These are phyloP conservation scores for Ilyonectria sp. DNA, from an alignment of 2,329 filamentous ascomycete genomes.

Conservation along the genomic window DNA sequence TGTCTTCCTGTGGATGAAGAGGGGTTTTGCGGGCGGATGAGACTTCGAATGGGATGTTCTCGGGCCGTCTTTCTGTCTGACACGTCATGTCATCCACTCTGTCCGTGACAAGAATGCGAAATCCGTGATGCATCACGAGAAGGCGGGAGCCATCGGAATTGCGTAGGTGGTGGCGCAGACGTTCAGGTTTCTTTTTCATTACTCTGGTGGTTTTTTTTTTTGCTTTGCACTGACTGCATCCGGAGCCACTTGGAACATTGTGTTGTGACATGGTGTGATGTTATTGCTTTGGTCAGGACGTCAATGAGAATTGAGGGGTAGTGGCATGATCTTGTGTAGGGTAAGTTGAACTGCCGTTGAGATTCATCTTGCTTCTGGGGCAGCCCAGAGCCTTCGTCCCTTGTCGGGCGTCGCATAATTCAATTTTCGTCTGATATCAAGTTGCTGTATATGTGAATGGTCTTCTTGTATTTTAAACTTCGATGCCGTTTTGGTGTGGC, in stretches of 20 bases:
- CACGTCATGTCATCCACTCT: constrained; percentile 31
- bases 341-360: background rate
- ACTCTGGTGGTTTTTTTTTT: background rate
- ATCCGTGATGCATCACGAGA: constrained; percentile 20
- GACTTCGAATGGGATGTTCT: background rate
- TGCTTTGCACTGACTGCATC: background rate
- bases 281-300: background rate
- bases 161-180: background rate
- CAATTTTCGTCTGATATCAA: too few relatives aligned
- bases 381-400: background rate
- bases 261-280: constrained; percentile 1
- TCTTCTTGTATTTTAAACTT: background rate
- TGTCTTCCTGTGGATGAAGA: constrained; percentile 15
- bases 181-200: background rate
- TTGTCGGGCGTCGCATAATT: background rate
- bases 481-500: too few relatives aligned
- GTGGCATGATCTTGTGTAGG: constrained; percentile 11
- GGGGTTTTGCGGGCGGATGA: constrained; percentile 15
- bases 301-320: background rate
- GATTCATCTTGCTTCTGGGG: background rate
- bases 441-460: too few relatives aligned
- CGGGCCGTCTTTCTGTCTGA: constrained; percentile 26
- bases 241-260: background rate
- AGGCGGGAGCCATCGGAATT: background rate
- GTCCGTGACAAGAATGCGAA: background rate